Evolutionary conservation across 225 moss, liverwort and hornwort genomes (phyloP).

Genomic region (Polytrichum formosum): DNA sequence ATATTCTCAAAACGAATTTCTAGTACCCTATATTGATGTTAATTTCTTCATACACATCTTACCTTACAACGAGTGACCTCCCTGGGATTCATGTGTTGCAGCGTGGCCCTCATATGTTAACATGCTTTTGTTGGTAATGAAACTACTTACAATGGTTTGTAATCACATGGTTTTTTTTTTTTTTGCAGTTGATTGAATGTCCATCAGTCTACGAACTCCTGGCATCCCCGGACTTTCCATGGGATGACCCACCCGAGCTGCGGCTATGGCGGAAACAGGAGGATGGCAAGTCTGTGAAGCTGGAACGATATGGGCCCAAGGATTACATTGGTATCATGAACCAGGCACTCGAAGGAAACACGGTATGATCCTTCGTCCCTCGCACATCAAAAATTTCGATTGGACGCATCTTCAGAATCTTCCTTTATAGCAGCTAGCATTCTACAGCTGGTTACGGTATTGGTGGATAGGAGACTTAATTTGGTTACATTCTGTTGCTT

Average conservation of each 20-base stretch:
- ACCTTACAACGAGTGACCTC: too few species aligned
- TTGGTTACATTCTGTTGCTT: neutral
- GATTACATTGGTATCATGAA: slow-evolving; percentile 68
- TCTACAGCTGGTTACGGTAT: neutral
- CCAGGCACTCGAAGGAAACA: slow-evolving; percentile 61
- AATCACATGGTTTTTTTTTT: neutral
- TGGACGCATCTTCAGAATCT: neutral
- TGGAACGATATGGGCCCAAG: slow-evolving; percentile 68
- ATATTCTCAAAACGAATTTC: too few species aligned
- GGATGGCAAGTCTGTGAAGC: slow-evolving; percentile 26
- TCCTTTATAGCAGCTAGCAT: neutral
- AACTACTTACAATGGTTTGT: too few species aligned
- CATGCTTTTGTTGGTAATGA: too few species aligned
- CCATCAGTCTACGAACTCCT: slow-evolving; percentile 81
- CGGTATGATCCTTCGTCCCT: slow-evolving; percentile 21
- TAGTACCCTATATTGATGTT: too few species aligned
- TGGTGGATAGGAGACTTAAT: neutral
- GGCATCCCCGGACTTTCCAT: slow-evolving; percentile 57
- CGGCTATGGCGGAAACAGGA: slow-evolving; percentile 61
- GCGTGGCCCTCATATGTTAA: too few species aligned
- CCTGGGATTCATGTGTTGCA: too few species aligned
- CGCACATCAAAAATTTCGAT: too few species aligned
- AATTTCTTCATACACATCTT: too few species aligned
- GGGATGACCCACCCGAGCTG: slow-evolving; percentile 69
- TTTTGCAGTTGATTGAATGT: slow-evolving; percentile 74